A percentile compares a stretch with the other conserved stretches of the same genome.
phyloP scores from a whole-genome alignment of 1,284 basidiomycete species.

The Bjerkandera adusta region DNA sequence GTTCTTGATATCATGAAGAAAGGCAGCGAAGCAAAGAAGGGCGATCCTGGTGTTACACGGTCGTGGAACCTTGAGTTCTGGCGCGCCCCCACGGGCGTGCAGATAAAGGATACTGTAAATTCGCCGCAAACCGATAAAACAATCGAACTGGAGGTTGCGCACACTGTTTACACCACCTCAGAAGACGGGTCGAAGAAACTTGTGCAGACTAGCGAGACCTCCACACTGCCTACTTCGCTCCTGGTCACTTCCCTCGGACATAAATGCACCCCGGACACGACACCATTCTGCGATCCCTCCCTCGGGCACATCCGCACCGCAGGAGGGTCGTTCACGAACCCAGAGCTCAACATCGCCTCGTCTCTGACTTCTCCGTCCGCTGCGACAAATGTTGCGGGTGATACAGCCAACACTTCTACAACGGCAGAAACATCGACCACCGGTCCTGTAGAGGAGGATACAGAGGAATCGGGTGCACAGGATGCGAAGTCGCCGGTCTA shows the following conservation, averaged over 20 bases:
- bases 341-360: not conserved
- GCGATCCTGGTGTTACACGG: slow-evolving; percentile 48
- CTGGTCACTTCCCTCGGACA: slow-evolving; percentile 92
- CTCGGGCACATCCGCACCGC: slow-evolving; percentile 54
- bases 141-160: no score
- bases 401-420: not conserved
- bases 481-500: not conserved
- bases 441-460: no score
- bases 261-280: slow-evolving; percentile 56
- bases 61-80: slow-evolving; percentile 85
- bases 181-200: slow-evolving; percentile 40
- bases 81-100: slow-evolving; percentile 61
- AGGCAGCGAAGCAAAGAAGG: slow-evolving; percentile 51
- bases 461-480: not conserved
- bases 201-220: slow-evolving; percentile 57
- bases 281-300: slow-evolving; percentile 50
- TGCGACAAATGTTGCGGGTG: not conserved
- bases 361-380: not conserved
- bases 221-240: slow-evolving; percentile 64
- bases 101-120: slow-evolving; percentile 25
- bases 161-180: no score
- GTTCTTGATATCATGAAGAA: slow-evolving; percentile 66
- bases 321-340: slow-evolving; percentile 15
- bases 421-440: no score
- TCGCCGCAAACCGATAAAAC: no score